Percentiles rank a stretch among this genome's conserved stretches.
phyloP scores from a whole-genome alignment of 2,329 filamentous ascomycete species.

The Dothistroma pini region DNA sequence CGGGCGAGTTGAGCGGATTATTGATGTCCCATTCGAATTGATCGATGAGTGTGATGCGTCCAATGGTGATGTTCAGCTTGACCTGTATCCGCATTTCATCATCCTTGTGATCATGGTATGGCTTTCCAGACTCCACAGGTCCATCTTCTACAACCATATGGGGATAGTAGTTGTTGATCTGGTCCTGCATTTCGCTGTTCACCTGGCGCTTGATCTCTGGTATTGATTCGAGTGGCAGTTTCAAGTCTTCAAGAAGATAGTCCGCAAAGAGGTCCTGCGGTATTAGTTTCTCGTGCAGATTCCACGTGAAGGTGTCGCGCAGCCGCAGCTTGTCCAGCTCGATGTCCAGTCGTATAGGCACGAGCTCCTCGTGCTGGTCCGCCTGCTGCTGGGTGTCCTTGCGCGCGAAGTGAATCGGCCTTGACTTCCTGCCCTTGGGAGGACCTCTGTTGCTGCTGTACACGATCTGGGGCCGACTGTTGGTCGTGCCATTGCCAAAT shows the following conservation, averaged over 20 bases:
- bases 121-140: slow-evolving; percentile 80
- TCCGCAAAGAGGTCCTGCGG: slow-evolving; percentile 78
- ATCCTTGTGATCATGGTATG: slow-evolving; percentile 94
- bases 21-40: slow-evolving; percentile 99
- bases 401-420: slow-evolving; percentile 67
- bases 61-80: slow-evolving; percentile 97
- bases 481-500: slow-evolving; percentile 83
- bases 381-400: slow-evolving; percentile 82
- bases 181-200: slow-evolving; percentile 78
- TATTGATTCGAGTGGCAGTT: slow-evolving; percentile 66
- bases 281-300: slow-evolving; percentile 84
- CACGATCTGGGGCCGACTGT: slow-evolving; percentile 58
- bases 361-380: slow-evolving; percentile 85
- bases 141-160: slow-evolving; percentile 88
- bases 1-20: slow-evolving; percentile 86
- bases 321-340: slow-evolving; percentile 95
- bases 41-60: slow-evolving; percentile 86
- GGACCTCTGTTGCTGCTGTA: slow-evolving; percentile 76
- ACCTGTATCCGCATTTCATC: slow-evolving; percentile 97
- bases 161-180: slow-evolving; percentile 89
- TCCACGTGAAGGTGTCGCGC: slow-evolving; percentile 98
- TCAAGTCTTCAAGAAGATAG: slow-evolving; percentile 82
- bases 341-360: slow-evolving; percentile 86
- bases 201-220: slow-evolving; percentile 53
- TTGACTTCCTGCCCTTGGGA: slow-evolving; percentile 71